Evolutionary conservation across 495 filamentous ascomycete genomes (phyloP).

Genomic region (Penicillium arizonense): DNA sequence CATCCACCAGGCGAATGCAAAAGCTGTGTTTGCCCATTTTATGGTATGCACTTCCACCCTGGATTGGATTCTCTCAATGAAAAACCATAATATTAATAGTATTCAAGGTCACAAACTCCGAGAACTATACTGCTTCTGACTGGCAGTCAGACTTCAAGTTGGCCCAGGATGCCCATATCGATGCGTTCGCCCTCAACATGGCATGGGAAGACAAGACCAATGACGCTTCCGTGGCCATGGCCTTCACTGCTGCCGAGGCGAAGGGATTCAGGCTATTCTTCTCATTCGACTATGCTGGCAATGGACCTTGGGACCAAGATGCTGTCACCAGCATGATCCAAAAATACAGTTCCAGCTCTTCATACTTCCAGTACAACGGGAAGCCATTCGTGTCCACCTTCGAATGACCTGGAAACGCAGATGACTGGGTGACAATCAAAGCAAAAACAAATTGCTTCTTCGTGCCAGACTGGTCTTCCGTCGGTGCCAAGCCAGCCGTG

Average conservation of each 20-base stretch:
- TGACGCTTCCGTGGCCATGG: conserved; percentile 43
- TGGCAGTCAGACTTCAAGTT: conserved; percentile 59
- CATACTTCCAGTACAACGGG: conserved; percentile 55
- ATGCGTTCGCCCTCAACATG: conserved; percentile 74
- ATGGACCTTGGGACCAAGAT: conserved; percentile 52
- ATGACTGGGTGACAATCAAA: conserved; percentile 48
- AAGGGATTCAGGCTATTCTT: conserved; percentile 63
- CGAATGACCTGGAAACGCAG: conserved; percentile 56
- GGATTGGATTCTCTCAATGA: neutral
- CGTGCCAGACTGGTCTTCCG: conserved; percentile 60
- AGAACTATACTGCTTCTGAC: conserved; percentile 32
- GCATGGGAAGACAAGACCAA: conserved; percentile 49
- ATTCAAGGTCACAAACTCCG: conserved; percentile 24
- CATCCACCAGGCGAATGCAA: neutral
- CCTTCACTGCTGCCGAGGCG: conserved; percentile 54
- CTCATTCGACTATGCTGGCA: conserved; percentile 67
- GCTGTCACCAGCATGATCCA: conserved; percentile 58
- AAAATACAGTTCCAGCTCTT: conserved; percentile 46
- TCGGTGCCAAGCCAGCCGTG: conserved; percentile 41
- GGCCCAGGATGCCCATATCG: conserved; percentile 62
- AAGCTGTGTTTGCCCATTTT: conserved; percentile 7
- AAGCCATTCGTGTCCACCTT: conserved; percentile 71
- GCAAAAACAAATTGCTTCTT: conserved; percentile 43
- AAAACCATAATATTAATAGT: neutral
- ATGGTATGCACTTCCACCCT: neutral